phyloP scores from a whole-genome alignment of 2,329 filamentous ascomycete genomes.

The Tricladium varicosporioides region DNA sequence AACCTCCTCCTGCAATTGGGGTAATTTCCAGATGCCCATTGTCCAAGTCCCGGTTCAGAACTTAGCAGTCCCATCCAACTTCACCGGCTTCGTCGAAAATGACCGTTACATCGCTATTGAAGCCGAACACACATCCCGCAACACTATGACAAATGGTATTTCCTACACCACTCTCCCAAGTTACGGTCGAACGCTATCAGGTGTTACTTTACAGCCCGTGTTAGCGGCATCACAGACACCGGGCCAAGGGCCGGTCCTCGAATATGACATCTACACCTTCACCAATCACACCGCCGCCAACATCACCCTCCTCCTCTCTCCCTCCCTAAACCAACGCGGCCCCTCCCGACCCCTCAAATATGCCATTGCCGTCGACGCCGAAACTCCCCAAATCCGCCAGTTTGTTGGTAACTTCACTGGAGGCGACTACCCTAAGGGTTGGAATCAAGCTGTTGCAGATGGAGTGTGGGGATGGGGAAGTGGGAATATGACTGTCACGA shows the following conservation, averaged over 20 bases:
- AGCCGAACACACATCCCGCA: conserved; percentile 48
- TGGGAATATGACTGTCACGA: conserved; percentile 29
- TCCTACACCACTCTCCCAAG: conserved; percentile 50
- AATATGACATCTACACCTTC: conserved; percentile 63
- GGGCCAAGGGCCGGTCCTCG: conserved; percentile 51
- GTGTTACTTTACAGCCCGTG: conserved; percentile 55
- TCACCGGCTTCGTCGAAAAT: conserved; percentile 61
- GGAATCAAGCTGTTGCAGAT: conserved; percentile 27
- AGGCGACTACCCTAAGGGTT: conserved; percentile 23
- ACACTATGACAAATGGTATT: conserved; percentile 37
- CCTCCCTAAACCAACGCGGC: conserved; percentile 48
- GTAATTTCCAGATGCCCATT: conserved; percentile 44
- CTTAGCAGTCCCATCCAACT: conserved; percentile 47
- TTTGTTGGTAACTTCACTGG: conserved; percentile 26
- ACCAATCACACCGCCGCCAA: conserved; percentile 39
- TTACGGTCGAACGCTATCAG: conserved; percentile 57
- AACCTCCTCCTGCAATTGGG: conserved; percentile 44
- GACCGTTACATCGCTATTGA: conserved; percentile 57
- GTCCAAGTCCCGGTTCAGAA: conserved; percentile 56
- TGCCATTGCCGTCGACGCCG: conserved; percentile 44
- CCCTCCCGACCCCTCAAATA: conserved; percentile 50
- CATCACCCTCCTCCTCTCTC: conserved; percentile 50
- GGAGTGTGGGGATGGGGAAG: conserved; percentile 27
- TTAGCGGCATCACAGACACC: conserved; percentile 48
- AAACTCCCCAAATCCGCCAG: conserved; percentile 36